phyloP scores from a whole-genome alignment of 192 early-diverging fungal genomes.

The Backusella luteola region DNA sequence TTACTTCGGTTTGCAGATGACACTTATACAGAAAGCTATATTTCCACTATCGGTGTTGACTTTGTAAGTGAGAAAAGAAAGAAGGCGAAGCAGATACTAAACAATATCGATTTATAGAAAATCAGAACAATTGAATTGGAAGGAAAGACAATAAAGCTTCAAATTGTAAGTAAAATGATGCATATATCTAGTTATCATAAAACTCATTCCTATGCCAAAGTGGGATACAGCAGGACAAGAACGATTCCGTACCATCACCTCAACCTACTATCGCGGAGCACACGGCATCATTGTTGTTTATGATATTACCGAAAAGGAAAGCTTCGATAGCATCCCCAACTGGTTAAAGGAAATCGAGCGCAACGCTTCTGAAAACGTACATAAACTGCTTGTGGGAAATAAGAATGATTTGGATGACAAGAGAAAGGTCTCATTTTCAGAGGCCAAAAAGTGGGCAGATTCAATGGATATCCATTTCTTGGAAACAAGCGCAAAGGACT shows the following conservation, averaged over 20 bases:
- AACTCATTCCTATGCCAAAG: slow-evolving; percentile 26
- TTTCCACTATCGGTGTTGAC: slow-evolving; percentile 97
- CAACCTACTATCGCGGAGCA: slow-evolving; percentile 94
- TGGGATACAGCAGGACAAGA: slow-evolving; percentile 99
- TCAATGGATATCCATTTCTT: slow-evolving; percentile 86
- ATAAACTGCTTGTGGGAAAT: slow-evolving; percentile 97
- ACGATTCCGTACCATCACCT: slow-evolving; percentile 97
- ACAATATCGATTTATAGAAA: slow-evolving; percentile 3
- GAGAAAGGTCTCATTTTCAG: slow-evolving; percentile 65
- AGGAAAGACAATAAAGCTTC: slow-evolving; percentile 95
- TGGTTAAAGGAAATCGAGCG: slow-evolving; percentile 98
- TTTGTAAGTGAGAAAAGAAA: slow-evolving; percentile 63
- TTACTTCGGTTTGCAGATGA: slow-evolving; percentile 97
- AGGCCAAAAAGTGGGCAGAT: slow-evolving; percentile 80
- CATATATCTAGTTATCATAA: neutral
- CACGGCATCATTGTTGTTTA: slow-evolving; percentile 99
- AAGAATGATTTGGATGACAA: slow-evolving; percentile 93
- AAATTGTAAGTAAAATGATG: slow-evolving; percentile 67
- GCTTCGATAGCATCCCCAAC: slow-evolving; percentile 93
- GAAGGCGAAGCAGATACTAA: neutral
- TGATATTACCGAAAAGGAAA: slow-evolving; percentile 93
- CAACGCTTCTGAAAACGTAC: slow-evolving; percentile 93
- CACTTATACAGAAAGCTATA: slow-evolving; percentile 98
- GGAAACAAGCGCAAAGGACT: slow-evolving; percentile 96
- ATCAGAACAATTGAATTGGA: slow-evolving; percentile 80